A percentile compares a stretch with the other conserved stretches of the same genome.
These are phyloP conservation scores for Cucurbita moschata DNA, from an alignment of 306 rosid species.

Conservation along the genomic window DNA sequence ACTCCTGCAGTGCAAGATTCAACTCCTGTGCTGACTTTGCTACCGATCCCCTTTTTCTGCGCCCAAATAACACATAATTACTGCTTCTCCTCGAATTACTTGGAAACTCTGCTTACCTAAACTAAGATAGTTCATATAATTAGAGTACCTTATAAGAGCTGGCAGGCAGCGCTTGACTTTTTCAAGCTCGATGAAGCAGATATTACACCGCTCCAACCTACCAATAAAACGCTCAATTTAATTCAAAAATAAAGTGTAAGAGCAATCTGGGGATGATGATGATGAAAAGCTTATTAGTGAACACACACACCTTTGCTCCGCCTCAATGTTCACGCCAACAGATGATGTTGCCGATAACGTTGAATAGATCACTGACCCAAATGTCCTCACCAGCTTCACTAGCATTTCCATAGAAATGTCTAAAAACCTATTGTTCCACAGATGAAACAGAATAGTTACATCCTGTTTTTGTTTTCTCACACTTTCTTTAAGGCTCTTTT, in stretches of 20 bases:
- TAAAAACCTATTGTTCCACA: conserved; percentile 29
- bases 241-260: neutral
- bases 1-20: conserved; percentile 66
- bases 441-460: neutral
- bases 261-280: neutral
- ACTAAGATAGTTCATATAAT: too few relatives aligned
- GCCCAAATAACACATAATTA: neutral
- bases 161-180: conserved; percentile 57
- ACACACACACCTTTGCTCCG: conserved; percentile 86
- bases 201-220: conserved; percentile 90
- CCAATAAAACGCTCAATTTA: neutral
- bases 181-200: conserved; percentile 87
- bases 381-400: conserved; percentile 71
- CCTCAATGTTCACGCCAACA: conserved; percentile 94
- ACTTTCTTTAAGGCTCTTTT: too few relatives aligned
- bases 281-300: neutral
- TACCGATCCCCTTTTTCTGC: conserved; percentile 85
- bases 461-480: too few relatives aligned
- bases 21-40: conserved; percentile 87
- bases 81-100: neutral
- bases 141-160: conserved; percentile 39
- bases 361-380: conserved; percentile 82
- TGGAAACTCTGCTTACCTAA: neutral
- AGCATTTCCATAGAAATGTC: conserved; percentile 74
- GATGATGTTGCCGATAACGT: conserved; percentile 55